These are phyloP conservation scores for Citrus hindsii DNA, from an alignment of 345 rosid species.

Conservation along the genomic window DNA sequence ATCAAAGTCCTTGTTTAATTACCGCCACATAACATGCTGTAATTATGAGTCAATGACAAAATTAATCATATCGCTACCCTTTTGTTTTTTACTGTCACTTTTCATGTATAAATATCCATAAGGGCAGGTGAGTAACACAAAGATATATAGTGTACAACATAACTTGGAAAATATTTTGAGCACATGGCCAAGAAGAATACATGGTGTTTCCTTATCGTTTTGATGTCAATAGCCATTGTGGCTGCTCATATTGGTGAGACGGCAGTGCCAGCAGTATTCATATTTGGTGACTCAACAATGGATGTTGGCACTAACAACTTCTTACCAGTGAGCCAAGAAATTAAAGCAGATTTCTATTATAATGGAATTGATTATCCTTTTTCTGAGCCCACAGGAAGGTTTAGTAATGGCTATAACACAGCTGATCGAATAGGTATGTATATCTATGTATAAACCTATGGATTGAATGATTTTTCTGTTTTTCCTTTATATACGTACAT, in stretches of 20 bases:
- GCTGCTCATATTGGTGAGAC: background rate
- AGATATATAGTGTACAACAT: background rate
- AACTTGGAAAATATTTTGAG: background rate
- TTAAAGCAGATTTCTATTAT: slow-evolving; percentile 16
- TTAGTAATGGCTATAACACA: slow-evolving; percentile 38
- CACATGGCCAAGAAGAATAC: slow-evolving; percentile 2
- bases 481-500: too few species aligned
- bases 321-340: slow-evolving; percentile 9
- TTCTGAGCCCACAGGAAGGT: slow-evolving; percentile 33
- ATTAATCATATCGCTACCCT: background rate
- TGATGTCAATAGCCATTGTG: background rate
- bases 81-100: background rate
- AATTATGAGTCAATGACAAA: slow-evolving; percentile 2
- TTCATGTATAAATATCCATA: slow-evolving; percentile 5
- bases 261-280: slow-evolving; percentile 13
- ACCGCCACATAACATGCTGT: slow-evolving; percentile 1
- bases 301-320: slow-evolving; percentile 43
- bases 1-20: background rate
- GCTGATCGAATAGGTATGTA: slow-evolving; percentile 32
- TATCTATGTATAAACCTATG: too few species aligned
- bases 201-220: background rate
- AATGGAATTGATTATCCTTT: slow-evolving; percentile 32
- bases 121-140: background rate
- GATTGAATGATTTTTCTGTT: too few species aligned
- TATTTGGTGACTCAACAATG: slow-evolving; percentile 46